Evolutionary conservation across 1,284 basidiomycete genomes (phyloP).

Genomic region (Naganishia sp.): DNA sequence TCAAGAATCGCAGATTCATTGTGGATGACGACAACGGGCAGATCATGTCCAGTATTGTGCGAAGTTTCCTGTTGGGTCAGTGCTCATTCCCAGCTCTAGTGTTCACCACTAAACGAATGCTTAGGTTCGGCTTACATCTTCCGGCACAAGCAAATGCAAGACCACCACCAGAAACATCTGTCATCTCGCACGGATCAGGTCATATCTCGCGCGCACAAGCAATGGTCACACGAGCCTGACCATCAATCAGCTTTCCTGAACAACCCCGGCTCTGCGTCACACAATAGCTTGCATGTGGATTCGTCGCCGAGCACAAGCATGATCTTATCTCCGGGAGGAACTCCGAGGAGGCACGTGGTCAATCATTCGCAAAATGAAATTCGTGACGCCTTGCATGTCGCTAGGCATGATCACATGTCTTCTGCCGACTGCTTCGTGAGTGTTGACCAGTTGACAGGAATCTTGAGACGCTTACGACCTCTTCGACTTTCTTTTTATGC

Average conservation of each 20-base stretch:
- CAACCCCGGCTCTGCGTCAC: not conserved
- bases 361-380: slow-evolving; percentile 56
- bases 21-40: slow-evolving; percentile 83
- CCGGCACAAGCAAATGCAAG: slow-evolving; percentile 50
- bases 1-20: slow-evolving; percentile 69
- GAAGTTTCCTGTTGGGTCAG: slow-evolving; percentile 81
- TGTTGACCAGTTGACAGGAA: not conserved
- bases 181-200: slow-evolving; percentile 44
- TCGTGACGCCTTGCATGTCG: slow-evolving; percentile 64
- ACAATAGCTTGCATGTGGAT: slow-evolving; percentile 40
- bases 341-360: slow-evolving; percentile 56
- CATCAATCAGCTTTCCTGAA: slow-evolving; percentile 30
- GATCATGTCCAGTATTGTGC: slow-evolving; percentile 75
- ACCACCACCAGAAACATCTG: slow-evolving; percentile 44
- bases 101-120: no score
- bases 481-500: not conserved
- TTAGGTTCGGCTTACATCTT: slow-evolving; percentile 52
- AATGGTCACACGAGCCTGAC: slow-evolving; percentile 51
- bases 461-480: not conserved
- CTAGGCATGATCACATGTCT: slow-evolving; percentile 73
- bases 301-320: slow-evolving; percentile 36
- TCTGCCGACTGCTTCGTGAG: slow-evolving; percentile 72
- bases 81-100: slow-evolving; percentile 2
- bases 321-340: slow-evolving; percentile 56
- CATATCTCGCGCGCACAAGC: slow-evolving; percentile 34